Evolutionary conservation across 78 protist species (phyloP), one percentile per base, ranked within the genome.

Genomic region (Acrasis kona): DNA sequence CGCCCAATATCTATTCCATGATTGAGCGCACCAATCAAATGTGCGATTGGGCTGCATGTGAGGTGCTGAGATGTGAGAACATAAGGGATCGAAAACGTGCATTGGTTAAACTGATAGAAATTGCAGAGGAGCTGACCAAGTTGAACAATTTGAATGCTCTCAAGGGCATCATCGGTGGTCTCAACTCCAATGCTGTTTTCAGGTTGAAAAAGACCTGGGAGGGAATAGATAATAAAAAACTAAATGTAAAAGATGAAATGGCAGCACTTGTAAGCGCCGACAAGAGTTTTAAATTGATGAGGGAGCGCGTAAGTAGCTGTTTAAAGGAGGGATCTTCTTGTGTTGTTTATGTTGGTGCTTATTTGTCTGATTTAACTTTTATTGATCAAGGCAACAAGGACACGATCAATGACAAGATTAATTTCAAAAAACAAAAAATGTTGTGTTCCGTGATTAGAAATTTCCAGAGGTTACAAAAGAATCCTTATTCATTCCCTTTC

Each of bases 71-170:
- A 66, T 19, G 39, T 12, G 72, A 69, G 74, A 19, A 74, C 31
- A 27, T 76, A 35, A 76, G 42, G 12, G 61, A 76, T 12, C 64
- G 82, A 19, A 12, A n/a, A n/a, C 69, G n/a, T 29, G 19, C 69
- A n/a, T 19, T 66, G 19, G 12, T 12, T n/a, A 74, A 74, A 40
- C 12, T 67, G n/a, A 66, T 76, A 19, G 12, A 12, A n/a, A 19
- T 76, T 12, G 79, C 79, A 76, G 36, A 78, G 39, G 91, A 87
- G 38, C 67, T 88, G 3, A 31, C 40, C 10, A 87, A 84, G 10
- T 72, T 89, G 9, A 87, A 89, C 50, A 89, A 89, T 58, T 89
- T 88, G 72, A 89, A 84, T 71, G 87, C 85, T 41, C 74, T 89
- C 10, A 72, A 81, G 50, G 90, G 70, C 6, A 40, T 89, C 27